phyloP scores from a whole-genome alignment of 164 flowering plant species.

The Akebia trifoliata region DNA sequence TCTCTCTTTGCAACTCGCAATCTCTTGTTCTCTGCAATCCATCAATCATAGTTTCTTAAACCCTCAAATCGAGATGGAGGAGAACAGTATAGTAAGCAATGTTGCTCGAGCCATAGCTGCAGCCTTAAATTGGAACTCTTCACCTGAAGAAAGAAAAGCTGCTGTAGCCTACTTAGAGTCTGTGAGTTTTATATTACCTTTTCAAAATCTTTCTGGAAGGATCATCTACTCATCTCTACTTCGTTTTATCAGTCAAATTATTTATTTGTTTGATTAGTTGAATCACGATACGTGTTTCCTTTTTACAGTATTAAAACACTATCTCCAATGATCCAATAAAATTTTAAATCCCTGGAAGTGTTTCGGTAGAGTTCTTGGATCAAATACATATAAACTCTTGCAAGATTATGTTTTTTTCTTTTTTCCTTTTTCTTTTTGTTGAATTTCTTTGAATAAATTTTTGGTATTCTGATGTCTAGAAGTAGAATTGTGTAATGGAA shows the following conservation, averaged over 20 bases:
- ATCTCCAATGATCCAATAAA: no score
- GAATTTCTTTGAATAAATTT: no score
- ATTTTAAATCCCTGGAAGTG: no score
- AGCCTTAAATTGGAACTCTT: slow-evolving; percentile 71
- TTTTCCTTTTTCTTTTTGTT: no score
- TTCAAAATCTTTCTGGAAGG: background rate
- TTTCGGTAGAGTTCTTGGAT: no score
- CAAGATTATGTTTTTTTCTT: no score
- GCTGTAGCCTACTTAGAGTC: slow-evolving; percentile 75
- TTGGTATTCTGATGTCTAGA: no score
- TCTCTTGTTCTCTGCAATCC: background rate
- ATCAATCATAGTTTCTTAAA: slow-evolving; percentile 7
- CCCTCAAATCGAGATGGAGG: slow-evolving; percentile 26
- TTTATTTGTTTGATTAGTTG: background rate
- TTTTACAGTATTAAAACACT: no score
- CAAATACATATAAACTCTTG: no score
- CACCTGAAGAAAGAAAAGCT: slow-evolving; percentile 64
- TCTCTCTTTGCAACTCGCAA: background rate
- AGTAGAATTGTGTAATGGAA: no score
- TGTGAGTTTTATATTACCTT: slow-evolving; percentile 27
- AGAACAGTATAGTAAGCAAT: slow-evolving; percentile 32
- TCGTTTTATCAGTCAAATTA: background rate
- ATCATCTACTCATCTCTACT: background rate
- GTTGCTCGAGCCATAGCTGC: slow-evolving; percentile 74
- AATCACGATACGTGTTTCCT: no score